A percentile compares a stretch with the other conserved stretches of the same genome.
phyloP scores from a whole-genome alignment of 2,329 filamentous ascomycete genomes.

The Monosporascus sp. region DNA sequence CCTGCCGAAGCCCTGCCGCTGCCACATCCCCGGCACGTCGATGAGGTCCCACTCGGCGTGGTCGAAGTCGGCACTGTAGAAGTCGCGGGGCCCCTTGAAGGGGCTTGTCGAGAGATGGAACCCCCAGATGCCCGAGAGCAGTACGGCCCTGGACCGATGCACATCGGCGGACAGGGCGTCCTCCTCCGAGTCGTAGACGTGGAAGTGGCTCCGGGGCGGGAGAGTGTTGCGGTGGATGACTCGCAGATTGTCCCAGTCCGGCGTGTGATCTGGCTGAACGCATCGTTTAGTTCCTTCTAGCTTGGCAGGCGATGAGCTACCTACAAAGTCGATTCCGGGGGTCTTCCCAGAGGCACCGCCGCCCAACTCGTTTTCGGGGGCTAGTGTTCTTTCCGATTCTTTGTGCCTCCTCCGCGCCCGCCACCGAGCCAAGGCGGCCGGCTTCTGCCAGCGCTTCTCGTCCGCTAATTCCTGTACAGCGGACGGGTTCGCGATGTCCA shows the following conservation, averaged over 20 bases:
- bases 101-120: constrained; percentile 45
- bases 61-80: constrained; percentile 32
- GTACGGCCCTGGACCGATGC: constrained; percentile 31
- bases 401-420: not conserved
- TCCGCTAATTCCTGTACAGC: not conserved
- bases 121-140: constrained; percentile 50
- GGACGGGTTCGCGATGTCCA: not conserved
- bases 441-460: not conserved
- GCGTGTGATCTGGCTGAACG: constrained; percentile 29
- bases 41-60: constrained; percentile 39
- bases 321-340: not conserved
- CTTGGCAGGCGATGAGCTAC: not conserved
- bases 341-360: not conserved
- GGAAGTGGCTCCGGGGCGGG: constrained; percentile 51
- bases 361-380: not conserved
- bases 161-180: constrained; percentile 42
- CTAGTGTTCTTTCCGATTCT: not conserved
- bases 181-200: constrained; percentile 42
- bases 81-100: constrained; percentile 37
- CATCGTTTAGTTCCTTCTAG: constrained; percentile 1
- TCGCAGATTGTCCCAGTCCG: constrained; percentile 58
- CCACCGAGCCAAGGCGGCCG: not conserved
- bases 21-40: constrained; percentile 62
- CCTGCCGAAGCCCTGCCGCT: constrained; percentile 58
- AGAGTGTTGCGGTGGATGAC: constrained; percentile 57